Evolutionary conservation across 352 stramenopile genomes (phyloP), one percentile per base, ranked within the genome.

Genomic region (Phytopythium boreale): DNA sequence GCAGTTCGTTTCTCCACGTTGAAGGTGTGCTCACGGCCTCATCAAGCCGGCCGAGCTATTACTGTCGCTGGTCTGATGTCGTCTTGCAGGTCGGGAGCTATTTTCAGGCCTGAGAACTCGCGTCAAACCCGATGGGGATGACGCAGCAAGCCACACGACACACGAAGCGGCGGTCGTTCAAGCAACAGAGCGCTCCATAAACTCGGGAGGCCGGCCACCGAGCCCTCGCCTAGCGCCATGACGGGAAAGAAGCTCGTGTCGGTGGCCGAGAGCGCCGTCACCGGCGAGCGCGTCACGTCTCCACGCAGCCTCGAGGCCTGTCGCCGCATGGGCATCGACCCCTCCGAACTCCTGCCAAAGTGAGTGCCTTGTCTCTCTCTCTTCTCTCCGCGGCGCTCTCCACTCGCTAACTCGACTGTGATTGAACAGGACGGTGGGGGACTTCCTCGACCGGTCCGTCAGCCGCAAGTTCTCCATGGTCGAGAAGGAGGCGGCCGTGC

Each of bases 291-390:
- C 0, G 64, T 90, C 52, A 90, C 75, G 20, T 90, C 85, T 4
- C 83, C 85, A 5, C 79, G 85, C 10, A 89, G 72, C 22, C 61
- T 92, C 29, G 83, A 93, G 58, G 85, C 85, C 0, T 93, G 85
- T 77, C 63, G 80, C 20, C 81, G 85, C 22, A 79, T 76, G 37
- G 85, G 85, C 3, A 88, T 93, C 29, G 80, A 83, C 22, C 76
- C 82, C 0, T 77, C 80, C 50, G 85, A 93, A 41, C 67, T 93
- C 11, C 50, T 90, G 2, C 79, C 83, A 6, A 90, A 83, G 72
- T 82, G 67, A 34, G 55, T 71, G 20, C 7, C 7, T 15, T 36
- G 9, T 31, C 22, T 34, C 49, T 56, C n/a, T 15, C 29, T n/a
- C 22, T n/a, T 34, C 9, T 31, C 39, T 3, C 1, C 15, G 37